A percentile compares a stretch with the other conserved stretches of the same genome.
These are phyloP conservation scores for Pseudohyphozyma bogoriensis DNA, from an alignment of 768 basidiomycete species.

Conservation along the genomic window DNA sequence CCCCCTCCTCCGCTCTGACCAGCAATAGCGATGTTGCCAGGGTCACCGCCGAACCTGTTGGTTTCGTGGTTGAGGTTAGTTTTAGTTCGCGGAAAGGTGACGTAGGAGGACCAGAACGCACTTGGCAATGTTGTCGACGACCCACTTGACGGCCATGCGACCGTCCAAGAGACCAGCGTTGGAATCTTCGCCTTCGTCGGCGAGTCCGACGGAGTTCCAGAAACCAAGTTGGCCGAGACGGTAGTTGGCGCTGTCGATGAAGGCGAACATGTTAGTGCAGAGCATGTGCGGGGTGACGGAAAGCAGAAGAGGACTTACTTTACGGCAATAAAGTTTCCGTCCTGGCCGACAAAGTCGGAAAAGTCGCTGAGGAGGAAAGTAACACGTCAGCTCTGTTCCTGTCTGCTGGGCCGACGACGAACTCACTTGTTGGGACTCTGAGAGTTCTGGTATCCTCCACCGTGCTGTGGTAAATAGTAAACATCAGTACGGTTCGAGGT, in stretches of 20 bases:
- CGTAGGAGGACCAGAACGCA: neutral
- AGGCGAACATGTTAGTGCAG: neutral
- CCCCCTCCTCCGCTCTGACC: slow-evolving; percentile 22
- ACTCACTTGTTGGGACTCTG: slow-evolving; percentile 13
- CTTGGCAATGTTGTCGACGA: slow-evolving; percentile 12
- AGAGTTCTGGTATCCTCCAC: slow-evolving; percentile 16
- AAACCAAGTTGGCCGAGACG: slow-evolving; percentile 20
- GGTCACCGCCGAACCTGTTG: slow-evolving; percentile 23
- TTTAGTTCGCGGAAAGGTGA: neutral
- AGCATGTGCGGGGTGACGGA: neutral
- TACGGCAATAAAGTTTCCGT: slow-evolving; percentile 13
- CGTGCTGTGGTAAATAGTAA: neutral
- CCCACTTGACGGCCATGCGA: slow-evolving; percentile 19
- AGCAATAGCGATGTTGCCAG: slow-evolving; percentile 17
- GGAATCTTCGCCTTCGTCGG: slow-evolving; percentile 3
- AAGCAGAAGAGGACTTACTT: too few species aligned
- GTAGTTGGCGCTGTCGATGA: slow-evolving; percentile 22
- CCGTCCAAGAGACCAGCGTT: slow-evolving; percentile 23
- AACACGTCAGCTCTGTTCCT: too few species aligned
- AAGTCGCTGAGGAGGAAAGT: too few species aligned
- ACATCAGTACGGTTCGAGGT: neutral
- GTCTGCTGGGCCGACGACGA: too few species aligned
- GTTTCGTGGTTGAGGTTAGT: neutral
- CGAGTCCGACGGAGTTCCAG: slow-evolving; percentile 4
- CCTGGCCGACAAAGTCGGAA: slow-evolving; percentile 15